These are phyloP conservation scores for Massariosphaeria phaeospora DNA, from an alignment of 495 filamentous ascomycete genomes.

Conservation along the genomic window DNA sequence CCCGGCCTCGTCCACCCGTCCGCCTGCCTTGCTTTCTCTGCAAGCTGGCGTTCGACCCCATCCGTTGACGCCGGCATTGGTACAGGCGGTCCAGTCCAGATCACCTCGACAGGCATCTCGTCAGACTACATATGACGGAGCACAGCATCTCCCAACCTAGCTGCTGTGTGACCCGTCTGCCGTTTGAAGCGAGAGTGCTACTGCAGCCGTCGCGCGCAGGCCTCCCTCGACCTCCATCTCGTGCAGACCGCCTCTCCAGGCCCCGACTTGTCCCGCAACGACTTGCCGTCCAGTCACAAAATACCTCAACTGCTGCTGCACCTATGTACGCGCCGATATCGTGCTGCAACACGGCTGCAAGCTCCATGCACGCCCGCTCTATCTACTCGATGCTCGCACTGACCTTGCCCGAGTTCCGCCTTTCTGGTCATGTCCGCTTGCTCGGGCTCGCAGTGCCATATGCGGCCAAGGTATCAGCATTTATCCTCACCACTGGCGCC, in stretches of 20 bases:
- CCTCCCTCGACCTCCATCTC: background rate
- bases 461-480: background rate
- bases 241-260: slow-evolving; percentile 9
- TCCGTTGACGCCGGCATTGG: no score
- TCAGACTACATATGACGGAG: no score
- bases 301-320: slow-evolving; percentile 3
- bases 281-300: slow-evolving; percentile 12
- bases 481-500: background rate
- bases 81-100: no score
- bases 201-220: background rate
- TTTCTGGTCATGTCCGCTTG: slow-evolving; percentile 12
- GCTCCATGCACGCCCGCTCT: slow-evolving; percentile 10
- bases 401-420: slow-evolving; percentile 19
- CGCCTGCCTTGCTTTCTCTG: no score
- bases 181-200: no score
- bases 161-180: background rate
- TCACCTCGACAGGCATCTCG: no score
- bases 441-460: slow-evolving; percentile 10
- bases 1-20: no score
- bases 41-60: no score
- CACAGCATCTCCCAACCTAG: background rate
- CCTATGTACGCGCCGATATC: background rate
- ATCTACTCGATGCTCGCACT: slow-evolving; percentile 18
- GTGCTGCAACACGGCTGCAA: slow-evolving; percentile 14
- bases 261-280: background rate